phyloP scores from a whole-genome alignment of 495 filamentous ascomycete species.

The Collariella sp. region DNA sequence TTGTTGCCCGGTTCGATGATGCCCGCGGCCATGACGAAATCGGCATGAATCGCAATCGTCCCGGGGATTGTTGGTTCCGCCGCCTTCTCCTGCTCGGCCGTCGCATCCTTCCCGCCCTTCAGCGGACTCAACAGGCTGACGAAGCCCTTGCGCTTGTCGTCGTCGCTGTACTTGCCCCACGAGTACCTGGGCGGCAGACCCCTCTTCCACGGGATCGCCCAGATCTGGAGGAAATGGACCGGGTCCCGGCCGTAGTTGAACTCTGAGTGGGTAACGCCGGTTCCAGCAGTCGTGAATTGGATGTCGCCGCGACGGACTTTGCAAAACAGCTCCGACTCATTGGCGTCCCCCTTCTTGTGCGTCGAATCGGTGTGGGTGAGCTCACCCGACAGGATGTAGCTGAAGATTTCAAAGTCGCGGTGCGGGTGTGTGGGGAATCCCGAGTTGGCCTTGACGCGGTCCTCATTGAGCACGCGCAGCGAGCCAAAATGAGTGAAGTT shows the following conservation, averaged over 20 bases:
- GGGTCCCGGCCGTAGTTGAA: conserved; percentile 54
- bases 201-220: conserved; percentile 61
- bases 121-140: conserved; percentile 62
- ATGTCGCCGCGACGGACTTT: conserved; percentile 69
- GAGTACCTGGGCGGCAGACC: conserved; percentile 64
- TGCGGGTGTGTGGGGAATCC: conserved; percentile 78
- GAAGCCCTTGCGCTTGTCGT: conserved; percentile 57
- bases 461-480: conserved; percentile 75
- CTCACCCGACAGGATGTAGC: conserved; percentile 69
- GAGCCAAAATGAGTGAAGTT: conserved; percentile 55
- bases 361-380: conserved; percentile 75
- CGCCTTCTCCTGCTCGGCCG: conserved; percentile 47
- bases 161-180: conserved; percentile 58
- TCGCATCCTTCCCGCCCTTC: conserved; percentile 53
- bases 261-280: conserved; percentile 68
- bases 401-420: conserved; percentile 76
- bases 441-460: conserved; percentile 56
- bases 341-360: conserved; percentile 47
- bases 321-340: conserved; percentile 51
- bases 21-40: conserved; percentile 67
- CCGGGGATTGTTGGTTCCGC: conserved; percentile 47
- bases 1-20: conserved; percentile 47
- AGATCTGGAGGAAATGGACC: conserved; percentile 77
- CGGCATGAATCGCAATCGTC: conserved; percentile 72
- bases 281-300: conserved; percentile 75